A percentile compares a stretch with the other conserved stretches of the same genome.
Conservation (phyloP, 2,329 filamentous ascomycete genomes). For the Nothopassalora personata region DNA sequence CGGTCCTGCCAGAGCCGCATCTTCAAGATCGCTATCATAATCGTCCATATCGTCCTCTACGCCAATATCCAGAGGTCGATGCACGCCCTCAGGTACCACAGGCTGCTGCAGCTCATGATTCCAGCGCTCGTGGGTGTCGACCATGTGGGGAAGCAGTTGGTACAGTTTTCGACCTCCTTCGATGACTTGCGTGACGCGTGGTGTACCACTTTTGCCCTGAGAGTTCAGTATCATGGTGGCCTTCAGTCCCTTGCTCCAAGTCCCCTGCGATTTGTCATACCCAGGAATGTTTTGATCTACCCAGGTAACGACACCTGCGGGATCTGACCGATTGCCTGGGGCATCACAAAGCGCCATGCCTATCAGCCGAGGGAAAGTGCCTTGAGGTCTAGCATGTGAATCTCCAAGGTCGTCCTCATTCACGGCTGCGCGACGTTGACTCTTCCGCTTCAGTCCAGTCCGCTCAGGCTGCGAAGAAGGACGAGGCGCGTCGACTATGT, state of each 20-base stretch:
- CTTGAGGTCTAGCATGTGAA: slow-evolving; percentile 17
- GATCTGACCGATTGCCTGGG: slow-evolving; percentile 19
- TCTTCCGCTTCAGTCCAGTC: background rate
- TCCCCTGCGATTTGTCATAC: slow-evolving; percentile 12
- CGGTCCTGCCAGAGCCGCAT: no score
- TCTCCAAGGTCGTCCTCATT: slow-evolving; percentile 19
- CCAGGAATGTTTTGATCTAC: slow-evolving; percentile 26
- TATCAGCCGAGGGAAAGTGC: slow-evolving; percentile 22
- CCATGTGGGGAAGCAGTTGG: slow-evolving; percentile 18
- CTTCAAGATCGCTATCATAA: background rate
- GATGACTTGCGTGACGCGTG: background rate
- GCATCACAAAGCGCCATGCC: slow-evolving; percentile 29
- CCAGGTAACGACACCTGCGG: slow-evolving; percentile 23
- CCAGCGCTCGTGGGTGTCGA: slow-evolving; percentile 22
- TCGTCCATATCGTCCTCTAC: no score
- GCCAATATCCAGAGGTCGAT: background rate
- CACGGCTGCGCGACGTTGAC: background rate
- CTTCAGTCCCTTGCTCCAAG: slow-evolving; percentile 16
- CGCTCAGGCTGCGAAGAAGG: background rate
- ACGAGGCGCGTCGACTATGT: background rate
- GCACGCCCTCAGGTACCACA: background rate
- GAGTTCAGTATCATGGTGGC: slow-evolving; percentile 14
- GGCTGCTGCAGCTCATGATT: slow-evolving; percentile 18
- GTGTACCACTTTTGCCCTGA: slow-evolving; percentile 6
- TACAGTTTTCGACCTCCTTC: slow-evolving; percentile 7